Base-by-base conservation (phyloP, 108 stramenopile species). In the Bacterosira constricta region DNA sequence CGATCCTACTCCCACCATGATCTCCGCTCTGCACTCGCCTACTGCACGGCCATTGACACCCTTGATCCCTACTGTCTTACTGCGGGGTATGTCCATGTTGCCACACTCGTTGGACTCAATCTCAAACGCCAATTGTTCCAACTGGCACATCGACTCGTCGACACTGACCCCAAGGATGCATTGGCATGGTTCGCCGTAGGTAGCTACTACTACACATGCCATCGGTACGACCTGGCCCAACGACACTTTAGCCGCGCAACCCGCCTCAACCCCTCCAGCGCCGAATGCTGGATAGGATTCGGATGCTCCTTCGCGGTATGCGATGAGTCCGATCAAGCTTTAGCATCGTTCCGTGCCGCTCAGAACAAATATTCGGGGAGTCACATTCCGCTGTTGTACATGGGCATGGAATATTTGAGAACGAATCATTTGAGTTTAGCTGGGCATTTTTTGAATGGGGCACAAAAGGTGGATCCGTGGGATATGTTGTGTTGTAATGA, bases 361-460 rank as follows among this genome's bases (percentile, higher is more conserved):
- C 87, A 92, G 47, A 87, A 95, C n/a, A 74, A 97, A 27, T 78
- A 83, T 47, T 86, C 92, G 11, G 95, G 95, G 13, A 83, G 88
- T 52, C 89, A 96, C 63, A 64, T 88, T 3, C 88, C 95, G 15
- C 59, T 97, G 12, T 71, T 98, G 39, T 98, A 94, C 82, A 96
- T 97, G 84, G 97, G 95, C 13, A 99, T 97, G 92, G 98, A 99
- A 69, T 97, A 97, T 62, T 50, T 97, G 11, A 79, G 98, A n/a
- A 98, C 98, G 20, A 97, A 97, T 85, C 95, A 97, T 79, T 67
- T 94, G 50, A 84, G 83, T 46, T 79, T 99, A 50, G 97, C 98
- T 15, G 80, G 88, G 18, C 90, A 96, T 65, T 96, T 96, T 73
- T 66, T 97, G n/a, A 62, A 70, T 27, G 81, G 81, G 18, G 95